A percentile compares a stretch with the other conserved stretches of the same genome.
Evolutionary conservation across 1,139 yeast genomes (phyloP).

Genomic region (Eremothecium sinecaudum): DNA sequence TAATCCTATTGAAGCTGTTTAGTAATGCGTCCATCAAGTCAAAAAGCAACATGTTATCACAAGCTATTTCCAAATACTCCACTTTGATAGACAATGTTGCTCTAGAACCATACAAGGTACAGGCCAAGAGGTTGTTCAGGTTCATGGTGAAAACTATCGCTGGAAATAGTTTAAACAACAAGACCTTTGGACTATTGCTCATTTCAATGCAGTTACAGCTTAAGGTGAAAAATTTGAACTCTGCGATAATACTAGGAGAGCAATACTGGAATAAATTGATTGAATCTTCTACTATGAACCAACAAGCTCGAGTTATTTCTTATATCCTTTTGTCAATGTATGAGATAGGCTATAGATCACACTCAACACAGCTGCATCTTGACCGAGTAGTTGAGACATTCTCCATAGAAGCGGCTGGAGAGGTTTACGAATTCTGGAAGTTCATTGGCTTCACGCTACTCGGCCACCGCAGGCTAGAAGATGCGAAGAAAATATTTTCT

Average conservation of each 20-base stretch:
- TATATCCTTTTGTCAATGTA: slow-evolving; percentile 24
- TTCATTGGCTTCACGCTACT: slow-evolving; percentile 42
- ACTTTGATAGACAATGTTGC: slow-evolving; percentile 21
- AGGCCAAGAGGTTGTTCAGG: slow-evolving; percentile 26
- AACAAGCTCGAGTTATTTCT: slow-evolving; percentile 12
- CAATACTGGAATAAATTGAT: slow-evolving; percentile 14
- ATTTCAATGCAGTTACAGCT: slow-evolving; percentile 23
- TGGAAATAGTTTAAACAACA: no score
- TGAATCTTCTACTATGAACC: no score
- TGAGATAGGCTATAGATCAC: slow-evolving; percentile 16
- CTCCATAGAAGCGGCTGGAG: slow-evolving; percentile 4
- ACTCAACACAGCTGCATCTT: slow-evolving; percentile 16
- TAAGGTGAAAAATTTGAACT: slow-evolving; percentile 23
- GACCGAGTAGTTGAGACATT: slow-evolving; percentile 10
- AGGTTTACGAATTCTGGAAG: slow-evolving; percentile 37
- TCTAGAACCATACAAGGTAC: slow-evolving; percentile 25
- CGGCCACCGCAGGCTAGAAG: slow-evolving; percentile 28
- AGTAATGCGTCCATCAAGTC: slow-evolving; percentile 18
- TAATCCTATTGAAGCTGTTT: slow-evolving; percentile 21
- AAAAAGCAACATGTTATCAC: slow-evolving; percentile 15
- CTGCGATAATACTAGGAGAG: slow-evolving; percentile 25
- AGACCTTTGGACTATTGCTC: slow-evolving; percentile 19
- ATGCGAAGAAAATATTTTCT: slow-evolving; percentile 26
- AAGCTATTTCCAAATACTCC: slow-evolving; percentile 19
- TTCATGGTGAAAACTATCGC: no score